Conservation (phyloP, 768 basidiomycete species). For the Russula sp. region DNA sequence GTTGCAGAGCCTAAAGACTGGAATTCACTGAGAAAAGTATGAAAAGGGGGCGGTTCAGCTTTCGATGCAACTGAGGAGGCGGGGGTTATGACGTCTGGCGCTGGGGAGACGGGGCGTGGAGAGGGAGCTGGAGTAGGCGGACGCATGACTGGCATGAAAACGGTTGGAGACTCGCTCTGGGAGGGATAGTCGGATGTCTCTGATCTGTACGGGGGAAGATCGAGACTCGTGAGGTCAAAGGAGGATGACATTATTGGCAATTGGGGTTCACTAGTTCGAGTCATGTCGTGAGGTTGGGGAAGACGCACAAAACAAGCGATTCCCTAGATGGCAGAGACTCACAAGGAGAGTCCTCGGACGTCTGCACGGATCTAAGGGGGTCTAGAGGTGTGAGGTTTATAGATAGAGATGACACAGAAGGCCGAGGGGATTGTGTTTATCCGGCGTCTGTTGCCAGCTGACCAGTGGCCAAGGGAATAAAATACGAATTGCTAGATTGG, state of each 20-base stretch:
- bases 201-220: neutral
- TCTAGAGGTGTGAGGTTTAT: neutral
- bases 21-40: neutral
- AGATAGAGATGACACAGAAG: neutral
- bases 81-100: neutral
- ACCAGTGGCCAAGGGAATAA: neutral
- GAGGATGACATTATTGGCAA: neutral
- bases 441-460: neutral
- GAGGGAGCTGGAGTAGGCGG: conserved; percentile 22
- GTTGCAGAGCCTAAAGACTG: no score
- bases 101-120: conserved; percentile 16
- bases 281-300: neutral
- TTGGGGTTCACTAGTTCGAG: neutral
- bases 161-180: conserved; percentile 6
- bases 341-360: neutral
- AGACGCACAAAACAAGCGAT: neutral
- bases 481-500: neutral
- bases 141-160: conserved; percentile 15
- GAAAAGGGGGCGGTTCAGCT: neutral
- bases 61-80: neutral
- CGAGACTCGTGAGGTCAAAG: neutral
- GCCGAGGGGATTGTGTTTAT: neutral
- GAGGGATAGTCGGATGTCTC: conserved; percentile 5
- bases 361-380: neutral
- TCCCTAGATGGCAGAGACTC: neutral